Percentiles rank a stretch among this genome's conserved stretches.
These are phyloP conservation scores for Fusarium coicis DNA, from an alignment of 2,329 filamentous ascomycete species.

Conservation along the genomic window DNA sequence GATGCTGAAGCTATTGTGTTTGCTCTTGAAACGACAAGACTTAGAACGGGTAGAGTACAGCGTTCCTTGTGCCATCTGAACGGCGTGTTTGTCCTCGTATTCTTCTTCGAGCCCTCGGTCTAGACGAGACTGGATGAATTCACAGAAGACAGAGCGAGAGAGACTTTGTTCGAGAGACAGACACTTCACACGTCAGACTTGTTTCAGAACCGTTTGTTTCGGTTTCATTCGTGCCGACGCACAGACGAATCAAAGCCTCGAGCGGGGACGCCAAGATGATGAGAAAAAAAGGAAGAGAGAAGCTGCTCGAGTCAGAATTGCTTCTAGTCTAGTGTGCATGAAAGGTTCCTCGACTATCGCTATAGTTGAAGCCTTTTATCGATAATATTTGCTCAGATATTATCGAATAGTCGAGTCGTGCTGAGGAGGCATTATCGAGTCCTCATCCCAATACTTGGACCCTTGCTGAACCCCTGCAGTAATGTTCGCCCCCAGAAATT, in stretches of 20 bases:
- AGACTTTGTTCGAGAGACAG: neutral
- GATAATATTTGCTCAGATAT: neutral
- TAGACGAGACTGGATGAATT: neutral
- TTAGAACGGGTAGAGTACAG: neutral
- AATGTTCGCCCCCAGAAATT: conserved; percentile 17
- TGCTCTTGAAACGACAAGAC: conserved; percentile 31
- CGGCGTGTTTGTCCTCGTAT: conserved; percentile 16
- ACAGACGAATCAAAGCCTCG: conserved; percentile 13
- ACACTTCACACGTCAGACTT: conserved; percentile 18
- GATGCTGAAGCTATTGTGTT: conserved; percentile 23
- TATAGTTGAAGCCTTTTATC: neutral
- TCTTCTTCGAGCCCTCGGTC: neutral
- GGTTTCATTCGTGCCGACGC: conserved; percentile 28
- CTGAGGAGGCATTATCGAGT: neutral
- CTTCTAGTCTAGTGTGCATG: neutral
- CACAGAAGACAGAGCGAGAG: neutral
- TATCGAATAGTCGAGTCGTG: neutral
- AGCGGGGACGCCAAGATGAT: conserved; percentile 14
- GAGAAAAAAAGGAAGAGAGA: neutral
- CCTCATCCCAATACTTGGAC: conserved; percentile 7
- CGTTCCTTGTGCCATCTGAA: neutral
- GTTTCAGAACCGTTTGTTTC: conserved; percentile 40
- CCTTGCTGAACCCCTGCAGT: conserved; percentile 8
- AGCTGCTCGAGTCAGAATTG: conserved; percentile 4
- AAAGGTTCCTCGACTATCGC: neutral